phyloP scores from a whole-genome alignment of 2,329 filamentous ascomycete genomes.

The Geosmithia putterillii region DNA sequence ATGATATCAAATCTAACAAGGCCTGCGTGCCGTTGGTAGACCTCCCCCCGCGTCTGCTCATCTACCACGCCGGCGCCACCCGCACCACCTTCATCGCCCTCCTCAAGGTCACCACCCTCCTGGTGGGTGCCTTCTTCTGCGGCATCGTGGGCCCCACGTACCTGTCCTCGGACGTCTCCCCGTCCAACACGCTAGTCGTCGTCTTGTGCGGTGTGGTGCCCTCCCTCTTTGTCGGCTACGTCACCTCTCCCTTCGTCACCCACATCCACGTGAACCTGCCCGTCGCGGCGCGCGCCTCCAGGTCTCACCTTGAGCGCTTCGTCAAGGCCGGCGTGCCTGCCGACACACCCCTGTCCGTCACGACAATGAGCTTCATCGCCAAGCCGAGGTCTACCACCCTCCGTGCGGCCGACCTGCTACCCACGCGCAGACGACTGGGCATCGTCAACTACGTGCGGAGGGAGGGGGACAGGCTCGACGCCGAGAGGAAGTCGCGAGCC shows the following conservation, averaged over 20 bases:
- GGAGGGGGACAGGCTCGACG: not conserved
- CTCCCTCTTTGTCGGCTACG: conserved; percentile 49
- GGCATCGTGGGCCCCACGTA: conserved; percentile 51
- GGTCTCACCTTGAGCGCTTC: conserved; percentile 27
- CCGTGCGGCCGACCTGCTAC: conserved; percentile 22
- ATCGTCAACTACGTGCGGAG: conserved; percentile 26
- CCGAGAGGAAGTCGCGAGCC: conserved; percentile 18
- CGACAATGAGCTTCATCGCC: conserved; percentile 42
- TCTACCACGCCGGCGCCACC: conserved; percentile 64
- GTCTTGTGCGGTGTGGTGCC: conserved; percentile 50
- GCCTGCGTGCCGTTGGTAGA: conserved; percentile 14
- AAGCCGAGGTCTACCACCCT: conserved; percentile 38
- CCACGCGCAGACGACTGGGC: conserved; percentile 18
- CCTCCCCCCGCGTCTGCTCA: conserved; percentile 47
- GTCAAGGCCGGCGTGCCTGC: conserved; percentile 17
- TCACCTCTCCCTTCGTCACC: conserved; percentile 58
- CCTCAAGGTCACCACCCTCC: conserved; percentile 58
- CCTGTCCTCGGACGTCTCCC: conserved; percentile 18
- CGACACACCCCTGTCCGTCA: conserved; percentile 31
- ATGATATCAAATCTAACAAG: too few relatives aligned
- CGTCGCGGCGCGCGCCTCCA: conserved; percentile 47
- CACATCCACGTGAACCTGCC: conserved; percentile 62
- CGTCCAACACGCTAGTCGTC: conserved; percentile 19
- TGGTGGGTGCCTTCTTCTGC: conserved; percentile 54
- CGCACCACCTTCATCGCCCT: conserved; percentile 57